Percentiles rank a stretch among this genome's conserved stretches.
Evolutionary conservation across 306 rosid species (phyloP).

Genomic region (Trichosanthes cucumerina): DNA sequence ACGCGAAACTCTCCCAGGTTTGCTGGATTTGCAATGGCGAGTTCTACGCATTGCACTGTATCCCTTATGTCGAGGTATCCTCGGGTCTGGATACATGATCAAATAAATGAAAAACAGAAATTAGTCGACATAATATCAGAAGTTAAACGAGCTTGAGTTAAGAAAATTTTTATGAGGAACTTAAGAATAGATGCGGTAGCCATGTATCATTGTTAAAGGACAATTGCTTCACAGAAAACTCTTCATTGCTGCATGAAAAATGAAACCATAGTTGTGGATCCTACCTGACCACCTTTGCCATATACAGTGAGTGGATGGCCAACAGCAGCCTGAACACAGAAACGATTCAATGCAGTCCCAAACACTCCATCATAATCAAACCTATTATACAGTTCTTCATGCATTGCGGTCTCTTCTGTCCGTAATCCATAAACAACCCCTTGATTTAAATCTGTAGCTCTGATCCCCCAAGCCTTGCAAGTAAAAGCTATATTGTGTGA

Average conservation of each 20-base stretch:
- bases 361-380: constrained; percentile 87
- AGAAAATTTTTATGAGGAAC: neutral
- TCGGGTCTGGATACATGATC: constrained; percentile 53
- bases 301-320: constrained; percentile 95
- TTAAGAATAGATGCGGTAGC: neutral
- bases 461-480: constrained; percentile 98
- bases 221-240: neutral
- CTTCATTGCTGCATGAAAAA: neutral
- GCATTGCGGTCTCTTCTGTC: constrained; percentile 81
- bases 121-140: constrained; percentile 1
- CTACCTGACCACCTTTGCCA: constrained; percentile 99
- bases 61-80: constrained; percentile 95
- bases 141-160: neutral
- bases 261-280: neutral
- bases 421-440: constrained; percentile 90
- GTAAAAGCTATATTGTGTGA: constrained; percentile 94
- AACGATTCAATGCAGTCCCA: constrained; percentile 94
- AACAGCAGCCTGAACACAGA: constrained; percentile 96
- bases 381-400: constrained; percentile 71
- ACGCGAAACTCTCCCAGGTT: constrained; percentile 77
- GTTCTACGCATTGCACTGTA: constrained; percentile 91
- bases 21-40: constrained; percentile 90
- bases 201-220: neutral
- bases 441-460: constrained; percentile 94
- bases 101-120: neutral